A percentile compares a stretch with the other conserved stretches of the same genome.
These are phyloP conservation scores for Pseudogymnoascus verrucosus DNA, from an alignment of 2,329 filamentous ascomycete genomes.

Conservation along the genomic window DNA sequence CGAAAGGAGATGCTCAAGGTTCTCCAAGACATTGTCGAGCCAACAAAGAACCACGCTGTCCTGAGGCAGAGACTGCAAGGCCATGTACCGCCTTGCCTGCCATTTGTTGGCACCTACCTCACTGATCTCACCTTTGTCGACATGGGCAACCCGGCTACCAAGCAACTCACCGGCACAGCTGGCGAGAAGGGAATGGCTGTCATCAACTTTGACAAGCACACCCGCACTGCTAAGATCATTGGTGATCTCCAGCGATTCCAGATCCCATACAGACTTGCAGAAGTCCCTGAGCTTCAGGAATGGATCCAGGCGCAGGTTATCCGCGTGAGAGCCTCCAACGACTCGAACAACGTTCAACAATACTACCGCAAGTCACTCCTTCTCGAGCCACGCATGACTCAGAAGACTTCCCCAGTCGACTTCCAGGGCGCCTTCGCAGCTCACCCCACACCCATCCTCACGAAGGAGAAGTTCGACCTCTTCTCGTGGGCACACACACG, in stretches of 20 bases:
- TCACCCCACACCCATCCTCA: slow-evolving; percentile 17
- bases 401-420: slow-evolving; percentile 23
- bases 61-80: slow-evolving; percentile 76
- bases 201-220: slow-evolving; percentile 97
- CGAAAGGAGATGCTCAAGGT: slow-evolving; percentile 71
- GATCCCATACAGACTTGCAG: slow-evolving; percentile 76
- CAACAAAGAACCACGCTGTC: slow-evolving; percentile 82
- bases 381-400: slow-evolving; percentile 49
- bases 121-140: slow-evolving; percentile 96
- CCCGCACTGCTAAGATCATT: slow-evolving; percentile 89
- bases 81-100: slow-evolving; percentile 84
- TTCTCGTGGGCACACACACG: slow-evolving; percentile 40
- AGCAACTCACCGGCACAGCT: slow-evolving; percentile 56
- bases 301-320: slow-evolving; percentile 88
- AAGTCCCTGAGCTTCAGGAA: slow-evolving; percentile 81
- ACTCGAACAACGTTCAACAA: slow-evolving; percentile 54
- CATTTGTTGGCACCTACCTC: slow-evolving; percentile 92
- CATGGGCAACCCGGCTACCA: slow-evolving; percentile 81
- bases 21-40: slow-evolving; percentile 78
- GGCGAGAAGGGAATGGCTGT: slow-evolving; percentile 63
- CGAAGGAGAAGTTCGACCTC: slow-evolving; percentile 45
- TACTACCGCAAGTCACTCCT: slow-evolving; percentile 61
- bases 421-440: slow-evolving; percentile 11
- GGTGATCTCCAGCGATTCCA: slow-evolving; percentile 94
- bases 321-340: slow-evolving; percentile 43